Percentiles rank a stretch among this genome's conserved stretches.
These are phyloP conservation scores for Hericium alpestre DNA, from an alignment of 768 basidiomycete genomes.

Conservation along the genomic window DNA sequence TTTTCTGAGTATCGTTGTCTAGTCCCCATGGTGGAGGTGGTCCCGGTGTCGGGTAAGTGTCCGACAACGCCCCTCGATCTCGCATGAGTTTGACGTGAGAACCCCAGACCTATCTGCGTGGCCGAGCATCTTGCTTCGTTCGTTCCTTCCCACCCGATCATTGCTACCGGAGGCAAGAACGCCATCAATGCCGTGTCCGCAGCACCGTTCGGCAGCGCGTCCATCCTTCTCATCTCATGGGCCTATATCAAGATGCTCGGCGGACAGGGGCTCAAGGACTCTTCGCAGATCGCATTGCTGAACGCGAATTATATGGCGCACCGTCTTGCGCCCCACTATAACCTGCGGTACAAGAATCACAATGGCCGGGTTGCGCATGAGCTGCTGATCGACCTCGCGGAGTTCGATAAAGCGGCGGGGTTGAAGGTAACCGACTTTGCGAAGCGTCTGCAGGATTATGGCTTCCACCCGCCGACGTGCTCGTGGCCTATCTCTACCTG, in stretches of 20 bases:
- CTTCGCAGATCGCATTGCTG: conserved; percentile 79
- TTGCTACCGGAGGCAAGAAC: conserved; percentile 52
- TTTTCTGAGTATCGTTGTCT: neutral
- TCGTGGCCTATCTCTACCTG: conserved; percentile 97
- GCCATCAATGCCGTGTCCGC: conserved; percentile 85
- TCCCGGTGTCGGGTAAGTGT: conserved; percentile 78
- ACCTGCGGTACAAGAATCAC: conserved; percentile 76
- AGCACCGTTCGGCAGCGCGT: conserved; percentile 90
- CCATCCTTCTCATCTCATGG: conserved; percentile 94
- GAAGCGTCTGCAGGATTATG: conserved; percentile 91
- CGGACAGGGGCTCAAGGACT: conserved; percentile 75
- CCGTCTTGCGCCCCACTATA: conserved; percentile 77
- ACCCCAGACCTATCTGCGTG: conserved; percentile 75
- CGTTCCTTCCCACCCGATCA: conserved; percentile 78
- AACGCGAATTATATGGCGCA: conserved; percentile 97
- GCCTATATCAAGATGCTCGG: conserved; percentile 99
- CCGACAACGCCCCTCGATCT: neutral
- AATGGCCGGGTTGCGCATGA: conserved; percentile 95
- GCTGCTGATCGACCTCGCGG: conserved; percentile 86
- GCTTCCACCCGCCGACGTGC: conserved; percentile 95
- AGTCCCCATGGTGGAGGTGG: conserved; percentile 97
- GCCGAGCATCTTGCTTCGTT: conserved; percentile 90
- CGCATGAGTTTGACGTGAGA: no score
- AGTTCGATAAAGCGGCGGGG: conserved; percentile 85
- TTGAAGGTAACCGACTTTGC: conserved; percentile 94